A percentile compares a stretch with the other conserved stretches of the same genome.
phyloP scores from a whole-genome alignment of 768 basidiomycete species.

The Zangia roseola region DNA sequence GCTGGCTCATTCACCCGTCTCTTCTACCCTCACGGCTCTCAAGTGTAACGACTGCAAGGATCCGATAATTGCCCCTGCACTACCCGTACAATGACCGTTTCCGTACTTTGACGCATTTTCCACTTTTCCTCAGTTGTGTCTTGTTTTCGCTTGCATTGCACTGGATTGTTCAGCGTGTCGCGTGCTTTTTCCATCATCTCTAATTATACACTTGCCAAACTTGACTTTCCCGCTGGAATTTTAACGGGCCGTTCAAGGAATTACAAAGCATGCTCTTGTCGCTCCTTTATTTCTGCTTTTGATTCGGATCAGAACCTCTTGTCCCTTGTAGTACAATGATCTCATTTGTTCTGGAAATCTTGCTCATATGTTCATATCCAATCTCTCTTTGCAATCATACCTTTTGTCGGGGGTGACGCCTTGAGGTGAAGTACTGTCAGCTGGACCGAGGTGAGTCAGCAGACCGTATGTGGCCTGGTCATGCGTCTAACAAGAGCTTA shows the following conservation, averaged over 20 bases:
- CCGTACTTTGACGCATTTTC: background rate
- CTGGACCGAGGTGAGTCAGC: constrained; percentile 11
- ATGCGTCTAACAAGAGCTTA: too few relatives aligned
- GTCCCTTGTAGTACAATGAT: constrained; percentile 11
- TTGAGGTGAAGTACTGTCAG: too few relatives aligned
- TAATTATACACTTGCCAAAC: constrained; percentile 12
- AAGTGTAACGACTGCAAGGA: constrained; percentile 24
- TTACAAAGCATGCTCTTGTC: constrained; percentile 12
- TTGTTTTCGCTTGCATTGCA: constrained; percentile 2
- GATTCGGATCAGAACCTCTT: constrained; percentile 3
- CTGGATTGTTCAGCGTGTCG: constrained; percentile 16
- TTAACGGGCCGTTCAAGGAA: constrained; percentile 12
- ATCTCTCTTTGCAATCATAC: background rate
- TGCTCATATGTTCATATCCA: background rate
- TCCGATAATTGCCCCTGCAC: constrained; percentile 14
- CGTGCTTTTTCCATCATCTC: constrained; percentile 8
- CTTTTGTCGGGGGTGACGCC: background rate
- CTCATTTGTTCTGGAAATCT: constrained; percentile 1
- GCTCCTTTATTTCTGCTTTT: constrained; percentile 12
- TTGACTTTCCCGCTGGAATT: constrained; percentile 19
- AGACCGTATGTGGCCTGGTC: background rate
- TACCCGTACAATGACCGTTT: constrained; percentile 23
- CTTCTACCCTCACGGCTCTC: constrained; percentile 2
- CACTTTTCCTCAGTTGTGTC: background rate
- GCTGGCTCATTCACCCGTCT: constrained; percentile 21